A percentile compares a stretch with the other conserved stretches of the same genome.
phyloP scores from a whole-genome alignment of 345 rosid genomes.

The Camelina laxa region DNA sequence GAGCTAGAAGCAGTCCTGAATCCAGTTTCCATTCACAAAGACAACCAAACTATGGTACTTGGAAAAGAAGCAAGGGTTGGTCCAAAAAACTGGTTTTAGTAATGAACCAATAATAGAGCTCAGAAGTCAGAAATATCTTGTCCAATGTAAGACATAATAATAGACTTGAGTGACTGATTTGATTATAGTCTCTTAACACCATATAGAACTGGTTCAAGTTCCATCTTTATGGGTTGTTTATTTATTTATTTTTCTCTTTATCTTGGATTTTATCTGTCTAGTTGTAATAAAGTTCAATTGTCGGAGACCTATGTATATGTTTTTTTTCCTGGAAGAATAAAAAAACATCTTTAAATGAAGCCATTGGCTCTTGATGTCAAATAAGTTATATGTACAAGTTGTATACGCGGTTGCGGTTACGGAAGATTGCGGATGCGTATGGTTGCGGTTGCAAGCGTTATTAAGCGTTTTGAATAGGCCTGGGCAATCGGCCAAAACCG shows the following conservation, averaged over 20 bases:
- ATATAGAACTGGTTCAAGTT: neutral
- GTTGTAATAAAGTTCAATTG: neutral
- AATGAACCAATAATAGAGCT: neutral
- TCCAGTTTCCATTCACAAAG: constrained; percentile 30
- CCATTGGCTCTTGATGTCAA: neutral
- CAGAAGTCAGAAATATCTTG: neutral
- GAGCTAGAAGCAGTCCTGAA: constrained; percentile 53
- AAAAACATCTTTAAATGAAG: constrained; percentile 4
- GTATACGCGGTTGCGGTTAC: no score
- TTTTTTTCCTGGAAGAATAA: neutral
- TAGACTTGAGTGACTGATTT: neutral
- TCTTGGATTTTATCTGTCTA: neutral
- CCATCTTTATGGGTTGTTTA: neutral
- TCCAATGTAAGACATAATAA: constrained; percentile 4
- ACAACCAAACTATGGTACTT: constrained; percentile 12
- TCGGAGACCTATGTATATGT: neutral
- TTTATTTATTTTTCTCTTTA: neutral
- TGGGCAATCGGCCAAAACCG: no score
- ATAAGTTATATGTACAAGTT: neutral
- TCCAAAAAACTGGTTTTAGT: neutral
- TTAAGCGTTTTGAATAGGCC: no score
- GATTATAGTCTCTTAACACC: constrained; percentile 19
- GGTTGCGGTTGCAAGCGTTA: no score
- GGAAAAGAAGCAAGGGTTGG: constrained; percentile 23
- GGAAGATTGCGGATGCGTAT: no score